Base-by-base conservation (phyloP, 2,329 filamentous ascomycete genomes). In the Sclerotinia trifoliorum region DNA sequence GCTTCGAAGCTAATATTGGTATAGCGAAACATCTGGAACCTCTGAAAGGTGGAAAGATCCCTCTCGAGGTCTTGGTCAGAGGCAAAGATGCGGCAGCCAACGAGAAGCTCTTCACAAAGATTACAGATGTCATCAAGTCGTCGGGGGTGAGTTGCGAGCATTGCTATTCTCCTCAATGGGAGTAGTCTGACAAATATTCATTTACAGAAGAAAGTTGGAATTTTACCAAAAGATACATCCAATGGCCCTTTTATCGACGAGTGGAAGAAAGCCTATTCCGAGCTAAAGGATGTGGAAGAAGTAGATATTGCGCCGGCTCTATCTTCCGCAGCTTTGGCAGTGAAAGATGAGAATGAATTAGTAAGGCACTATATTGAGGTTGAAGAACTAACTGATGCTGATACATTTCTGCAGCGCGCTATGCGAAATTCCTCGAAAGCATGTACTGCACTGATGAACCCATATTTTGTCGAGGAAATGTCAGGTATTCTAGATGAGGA, bases 391-490 rank as follows among this genome's bases (percentile, higher is more conserved):
- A 24, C 6, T 51, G 15, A n/a, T 35, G 24, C 68, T 72, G 58
- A 69, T 60, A 57, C 29, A 61, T 52, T 52, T 19, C 13, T 67
- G 42, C 67, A 88, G 85, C 92, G 94, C 73, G 90, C 92, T 15
- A 97, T 99, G 85, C 90, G 96, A 77, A 96, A 94, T 74, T 93
- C 94, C 5, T 95, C 95, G 67, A 91, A 95, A 77, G 94, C 95
- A 58, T 97, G 94, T 74, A 94, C 96, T 73, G 94, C 93, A 69
- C 83, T 98, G 70, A 96, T 98, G 89, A 93, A 93, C 63, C 93
- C 94, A 69, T 99, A 95, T 80, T 98, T 98, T 79, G 89, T 99
- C 73, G 95, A 99, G 77, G 94, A 97, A 79, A 98, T 99, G 94
- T 97, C 94, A 63, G 90, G 91, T 74, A 90, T 98, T 65, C 87